phyloP scores from a whole-genome alignment of 2,329 filamentous ascomycete species.

The Periconia digitata region DNA sequence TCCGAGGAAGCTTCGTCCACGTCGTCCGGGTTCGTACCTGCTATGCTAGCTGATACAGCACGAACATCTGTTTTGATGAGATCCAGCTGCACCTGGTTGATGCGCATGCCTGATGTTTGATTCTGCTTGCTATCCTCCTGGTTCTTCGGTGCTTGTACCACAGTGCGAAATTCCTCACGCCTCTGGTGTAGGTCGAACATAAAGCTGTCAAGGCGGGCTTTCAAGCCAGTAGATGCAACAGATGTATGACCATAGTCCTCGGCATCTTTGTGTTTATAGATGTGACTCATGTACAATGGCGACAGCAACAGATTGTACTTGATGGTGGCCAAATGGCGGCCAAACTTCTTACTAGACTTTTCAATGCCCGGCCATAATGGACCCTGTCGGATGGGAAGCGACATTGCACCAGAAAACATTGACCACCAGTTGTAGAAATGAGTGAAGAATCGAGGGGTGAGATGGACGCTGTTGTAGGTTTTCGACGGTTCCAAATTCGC shows the following conservation, averaged over 20 bases:
- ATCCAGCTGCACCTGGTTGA: conserved; percentile 91
- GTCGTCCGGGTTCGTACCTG: conserved; percentile 75
- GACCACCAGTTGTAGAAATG: conserved; percentile 99
- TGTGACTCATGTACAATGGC: conserved; percentile 90
- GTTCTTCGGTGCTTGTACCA: conserved; percentile 66
- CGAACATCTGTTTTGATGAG: conserved; percentile 88
- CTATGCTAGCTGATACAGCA: conserved; percentile 88
- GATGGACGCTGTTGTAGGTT: conserved; percentile 95
- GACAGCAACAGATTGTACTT: conserved; percentile 95
- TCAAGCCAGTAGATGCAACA: conserved; percentile 92
- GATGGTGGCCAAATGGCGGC: conserved; percentile 93
- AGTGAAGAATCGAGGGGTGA: conserved; percentile 94
- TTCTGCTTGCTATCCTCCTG: conserved; percentile 66
- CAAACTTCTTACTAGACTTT: conserved; percentile 98
- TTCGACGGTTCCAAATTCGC: conserved; percentile 73
- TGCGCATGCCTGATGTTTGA: conserved; percentile 89
- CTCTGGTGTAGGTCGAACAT: conserved; percentile 96
- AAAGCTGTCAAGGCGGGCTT: conserved; percentile 93
- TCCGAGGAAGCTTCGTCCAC: conserved; percentile 68
- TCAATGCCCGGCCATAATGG: conserved; percentile 87
- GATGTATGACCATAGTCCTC: conserved; percentile 79
- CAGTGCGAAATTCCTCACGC: conserved; percentile 84
- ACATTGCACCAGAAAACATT: conserved; percentile 92
- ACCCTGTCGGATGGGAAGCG: conserved; percentile 90
- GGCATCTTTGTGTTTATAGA: conserved; percentile 97